Evolutionary conservation across 306 rosid genomes (phyloP).

Genomic region (Notholithocarpus densiflorus): DNA sequence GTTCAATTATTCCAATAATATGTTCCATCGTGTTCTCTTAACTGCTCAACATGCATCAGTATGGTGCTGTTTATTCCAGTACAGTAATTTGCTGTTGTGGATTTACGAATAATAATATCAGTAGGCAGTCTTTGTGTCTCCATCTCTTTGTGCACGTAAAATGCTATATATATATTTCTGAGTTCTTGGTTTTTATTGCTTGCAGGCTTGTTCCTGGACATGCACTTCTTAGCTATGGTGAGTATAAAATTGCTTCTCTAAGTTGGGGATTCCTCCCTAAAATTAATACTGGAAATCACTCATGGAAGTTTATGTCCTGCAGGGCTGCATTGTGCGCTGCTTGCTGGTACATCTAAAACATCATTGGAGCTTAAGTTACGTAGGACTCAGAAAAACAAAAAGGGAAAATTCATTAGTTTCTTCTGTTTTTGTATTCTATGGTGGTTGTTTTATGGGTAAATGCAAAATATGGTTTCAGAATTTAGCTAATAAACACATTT

Average conservation of each 20-base stretch:
- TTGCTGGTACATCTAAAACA: slow-evolving; percentile 60
- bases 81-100: not conserved
- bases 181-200: slow-evolving; percentile 25
- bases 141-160: slow-evolving; percentile 1
- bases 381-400: not conserved
- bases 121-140: not conserved
- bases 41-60: not conserved
- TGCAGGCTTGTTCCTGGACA: slow-evolving; percentile 83
- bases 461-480: not conserved
- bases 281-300: slow-evolving; percentile 21
- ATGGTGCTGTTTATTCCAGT: slow-evolving; percentile 17
- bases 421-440: slow-evolving; percentile 3
- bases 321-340: slow-evolving; percentile 93
- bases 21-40: slow-evolving; percentile 1
- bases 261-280: slow-evolving; percentile 13
- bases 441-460: not conserved
- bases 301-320: slow-evolving; percentile 34
- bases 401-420: not conserved
- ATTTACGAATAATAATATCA: not conserved
- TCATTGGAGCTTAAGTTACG: slow-evolving; percentile 17
- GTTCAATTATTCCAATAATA: not conserved
- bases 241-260: slow-evolving; percentile 23
- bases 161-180: not conserved
- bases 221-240: slow-evolving; percentile 83
- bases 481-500: not conserved